Base-by-base conservation (phyloP, 2,329 filamentous ascomycete genomes). In the Zelopaecilomyces penicillatus region DNA sequence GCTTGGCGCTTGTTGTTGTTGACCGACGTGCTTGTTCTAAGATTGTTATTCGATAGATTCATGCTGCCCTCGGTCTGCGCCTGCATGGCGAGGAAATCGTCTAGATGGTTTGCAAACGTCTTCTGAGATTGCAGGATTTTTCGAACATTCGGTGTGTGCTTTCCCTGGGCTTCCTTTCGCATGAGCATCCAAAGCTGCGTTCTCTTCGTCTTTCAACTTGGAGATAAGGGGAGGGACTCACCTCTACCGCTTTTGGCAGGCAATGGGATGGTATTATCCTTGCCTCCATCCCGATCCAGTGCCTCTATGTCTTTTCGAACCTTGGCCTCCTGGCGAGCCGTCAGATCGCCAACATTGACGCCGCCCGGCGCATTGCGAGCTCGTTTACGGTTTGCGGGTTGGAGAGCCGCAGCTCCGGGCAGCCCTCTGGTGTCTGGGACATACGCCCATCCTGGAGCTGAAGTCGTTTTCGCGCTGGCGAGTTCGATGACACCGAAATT, bases 401-500 rank as follows among this genome's bases (percentile, higher is more conserved):
- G 66, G 51, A 70, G 65, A 48, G 73, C 72, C 42, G 75, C 74
- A 7, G 78, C 73, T 9, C 76, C 46, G 3, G 48, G 73, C 44
- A 78, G 74, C 45, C 76, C 73, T 36, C 63, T 75, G 60, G 77
- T 82, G 59, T 95, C 87, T 30, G 89, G 82, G 1, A 96, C 87
- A 62, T 95, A 95, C 9, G 88, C 88, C 85, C 89, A 97, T 57
- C 91, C 91, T 1, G 91, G 89, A 1, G 87, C 85, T 37, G 76
- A 71, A 37, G 79, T 78, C 11, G 80, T 81, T 49, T 80, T 80
- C 29, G 80, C 71, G 58, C 79, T 81, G 32, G 87, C 85, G 46
- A 96, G 71, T 55, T 95, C 84, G 65, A 94, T 82, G 56, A 97
- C 87, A 56, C 86, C 84, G 54, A 84, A 83, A 57, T 82, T 80